A percentile compares a stretch with the other conserved stretches of the same genome.
Evolutionary conservation across 441 rosid species (phyloP).

Genomic region (Brassica hybrid): DNA sequence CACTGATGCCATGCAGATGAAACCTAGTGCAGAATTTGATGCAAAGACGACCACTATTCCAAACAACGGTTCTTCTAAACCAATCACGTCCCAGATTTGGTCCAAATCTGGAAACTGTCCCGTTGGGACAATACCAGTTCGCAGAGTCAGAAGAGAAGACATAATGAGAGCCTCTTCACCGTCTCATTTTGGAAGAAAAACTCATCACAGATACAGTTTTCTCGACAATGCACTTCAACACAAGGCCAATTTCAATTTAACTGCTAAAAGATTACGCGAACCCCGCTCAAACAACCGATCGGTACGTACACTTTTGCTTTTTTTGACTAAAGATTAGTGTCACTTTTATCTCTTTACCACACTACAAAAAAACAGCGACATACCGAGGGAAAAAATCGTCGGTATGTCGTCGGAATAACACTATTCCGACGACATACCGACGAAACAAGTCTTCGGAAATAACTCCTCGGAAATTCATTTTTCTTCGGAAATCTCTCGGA

Average conservation of each 20-base stretch:
- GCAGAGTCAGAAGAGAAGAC: slow-evolving; percentile 41
- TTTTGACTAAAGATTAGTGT: too few species aligned
- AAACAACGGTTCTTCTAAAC: slow-evolving; percentile 15
- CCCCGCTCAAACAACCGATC: background rate
- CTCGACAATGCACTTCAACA: slow-evolving; percentile 4
- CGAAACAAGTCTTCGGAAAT: too few species aligned
- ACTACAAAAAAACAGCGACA: too few species aligned
- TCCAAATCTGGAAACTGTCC: slow-evolving; percentile 56
- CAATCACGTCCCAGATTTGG: slow-evolving; percentile 49
- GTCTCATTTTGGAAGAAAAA: slow-evolving; percentile 43
- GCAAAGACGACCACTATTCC: slow-evolving; percentile 19
- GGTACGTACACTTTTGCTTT: slow-evolving; percentile 7
- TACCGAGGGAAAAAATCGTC: too few species aligned
- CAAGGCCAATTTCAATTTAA: slow-evolving; percentile 1
- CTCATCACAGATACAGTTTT: background rate
- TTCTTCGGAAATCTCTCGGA: too few species aligned
- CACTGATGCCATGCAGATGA: slow-evolving; percentile 46
- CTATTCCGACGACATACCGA: too few species aligned
- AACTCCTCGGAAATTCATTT: too few species aligned
- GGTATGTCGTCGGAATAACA: too few species aligned
- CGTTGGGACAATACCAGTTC: slow-evolving; percentile 53
- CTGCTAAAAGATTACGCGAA: background rate
- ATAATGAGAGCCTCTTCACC: slow-evolving; percentile 31
- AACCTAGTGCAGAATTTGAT: slow-evolving; percentile 43
- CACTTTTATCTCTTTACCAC: too few species aligned